Conservation (phyloP, 73 alveolate species). For the Paramecium octaurelia region DNA sequence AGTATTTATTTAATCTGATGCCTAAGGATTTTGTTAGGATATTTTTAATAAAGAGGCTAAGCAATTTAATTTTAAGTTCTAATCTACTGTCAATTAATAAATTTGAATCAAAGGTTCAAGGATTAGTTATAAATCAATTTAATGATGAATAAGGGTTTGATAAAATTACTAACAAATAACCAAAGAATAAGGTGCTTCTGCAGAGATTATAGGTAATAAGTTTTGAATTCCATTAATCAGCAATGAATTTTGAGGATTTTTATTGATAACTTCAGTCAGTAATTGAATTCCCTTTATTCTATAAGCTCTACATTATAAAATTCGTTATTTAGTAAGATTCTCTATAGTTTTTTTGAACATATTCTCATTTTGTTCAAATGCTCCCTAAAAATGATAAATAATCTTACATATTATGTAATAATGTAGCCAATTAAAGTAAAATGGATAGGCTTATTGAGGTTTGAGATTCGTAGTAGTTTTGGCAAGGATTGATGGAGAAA, state of each 20-base stretch:
- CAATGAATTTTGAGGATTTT: not conserved
- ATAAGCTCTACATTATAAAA: not conserved
- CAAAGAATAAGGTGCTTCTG: not conserved
- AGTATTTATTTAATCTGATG: not conserved
- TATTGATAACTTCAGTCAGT: not conserved
- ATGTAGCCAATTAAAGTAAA: not conserved
- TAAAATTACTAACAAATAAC: not conserved
- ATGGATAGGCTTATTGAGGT: not conserved
- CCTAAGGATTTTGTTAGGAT: not conserved
- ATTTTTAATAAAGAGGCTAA: not conserved
- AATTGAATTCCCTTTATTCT: not conserved
- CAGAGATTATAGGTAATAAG: not conserved
- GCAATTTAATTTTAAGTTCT: not conserved
- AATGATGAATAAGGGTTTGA: not conserved
- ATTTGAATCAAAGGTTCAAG: not conserved
- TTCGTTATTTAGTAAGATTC: not conserved
- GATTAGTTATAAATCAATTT: not conserved
- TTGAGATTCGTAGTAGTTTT: not conserved
- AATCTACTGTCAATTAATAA: not conserved
- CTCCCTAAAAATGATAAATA: not conserved
- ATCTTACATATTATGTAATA: not conserved
- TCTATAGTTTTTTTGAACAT: not conserved
- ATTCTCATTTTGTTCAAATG: not conserved
- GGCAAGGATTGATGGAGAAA: slow-evolving; percentile 15
- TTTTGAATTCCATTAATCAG: not conserved